Evolutionary conservation across 129 eudicot species (phyloP).

Genomic region (Tanacetum coccineum): DNA sequence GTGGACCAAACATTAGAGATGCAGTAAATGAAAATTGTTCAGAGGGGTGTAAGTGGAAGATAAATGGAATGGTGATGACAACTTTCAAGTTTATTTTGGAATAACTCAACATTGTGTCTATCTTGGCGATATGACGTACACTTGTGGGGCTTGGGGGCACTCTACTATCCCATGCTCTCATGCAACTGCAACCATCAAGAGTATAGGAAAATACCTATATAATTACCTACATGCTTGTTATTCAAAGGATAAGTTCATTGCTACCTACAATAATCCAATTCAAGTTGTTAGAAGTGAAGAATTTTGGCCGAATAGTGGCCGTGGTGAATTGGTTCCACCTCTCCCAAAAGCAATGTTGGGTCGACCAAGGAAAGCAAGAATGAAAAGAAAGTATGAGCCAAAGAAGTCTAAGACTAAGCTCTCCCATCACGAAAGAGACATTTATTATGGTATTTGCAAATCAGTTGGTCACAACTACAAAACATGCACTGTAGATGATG

Average conservation of each 20-base stretch:
- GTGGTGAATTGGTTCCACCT: neutral
- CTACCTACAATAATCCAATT: neutral
- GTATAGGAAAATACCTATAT: neutral
- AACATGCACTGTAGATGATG: too few relatives aligned
- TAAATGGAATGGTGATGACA: neutral
- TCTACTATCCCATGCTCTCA: neutral
- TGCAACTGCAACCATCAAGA: neutral
- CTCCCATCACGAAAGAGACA: too few relatives aligned
- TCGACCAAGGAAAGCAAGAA: too few relatives aligned
- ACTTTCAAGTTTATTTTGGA: neutral
- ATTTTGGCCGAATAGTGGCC: neutral
- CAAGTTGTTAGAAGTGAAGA: neutral
- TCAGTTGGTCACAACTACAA: too few relatives aligned
- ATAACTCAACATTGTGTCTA: neutral
- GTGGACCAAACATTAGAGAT: too few relatives aligned
- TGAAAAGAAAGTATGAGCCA: too few relatives aligned
- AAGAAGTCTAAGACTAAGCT: too few relatives aligned
- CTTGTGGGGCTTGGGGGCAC: neutral
- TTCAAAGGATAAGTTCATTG: neutral
- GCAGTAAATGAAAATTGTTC: too few relatives aligned
- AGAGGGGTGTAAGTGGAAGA: neutral
- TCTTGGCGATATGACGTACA: too few relatives aligned
- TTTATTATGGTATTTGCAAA: too few relatives aligned
- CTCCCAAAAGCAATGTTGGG: too few relatives aligned
- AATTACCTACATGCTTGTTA: neutral